Evolutionary conservation across 129 eudicot genomes (phyloP).

Genomic region (Helianthus tuberosus): DNA sequence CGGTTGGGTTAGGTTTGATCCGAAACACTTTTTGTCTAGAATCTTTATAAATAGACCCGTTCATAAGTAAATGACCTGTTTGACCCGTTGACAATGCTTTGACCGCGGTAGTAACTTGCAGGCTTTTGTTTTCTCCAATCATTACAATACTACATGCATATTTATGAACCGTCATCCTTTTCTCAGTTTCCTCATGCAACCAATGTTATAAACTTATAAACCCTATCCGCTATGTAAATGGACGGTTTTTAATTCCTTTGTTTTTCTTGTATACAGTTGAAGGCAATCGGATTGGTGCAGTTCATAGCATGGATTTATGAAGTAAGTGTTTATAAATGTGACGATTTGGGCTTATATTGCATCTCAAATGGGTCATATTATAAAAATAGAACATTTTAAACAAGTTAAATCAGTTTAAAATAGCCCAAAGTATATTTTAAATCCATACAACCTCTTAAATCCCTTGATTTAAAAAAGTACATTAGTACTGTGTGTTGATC

Average conservation of each 20-base stretch:
- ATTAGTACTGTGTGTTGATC: neutral
- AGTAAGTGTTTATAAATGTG: slow-evolving; percentile 52
- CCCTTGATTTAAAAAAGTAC: neutral
- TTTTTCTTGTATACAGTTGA: slow-evolving; percentile 58
- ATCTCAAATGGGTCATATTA: neutral
- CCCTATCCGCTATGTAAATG: too few species aligned
- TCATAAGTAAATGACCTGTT: neutral
- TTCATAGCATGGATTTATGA: slow-evolving; percentile 89
- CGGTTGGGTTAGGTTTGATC: too few species aligned
- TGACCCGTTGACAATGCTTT: neutral
- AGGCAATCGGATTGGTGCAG: slow-evolving; percentile 80
- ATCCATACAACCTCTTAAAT: neutral
- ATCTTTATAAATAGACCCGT: neutral
- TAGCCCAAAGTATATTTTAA: neutral
- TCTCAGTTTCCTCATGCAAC: too few species aligned
- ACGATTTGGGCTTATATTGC: neutral
- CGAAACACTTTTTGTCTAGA: too few species aligned
- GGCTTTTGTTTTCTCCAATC: neutral
- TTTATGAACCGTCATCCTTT: too few species aligned
- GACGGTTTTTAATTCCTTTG: neutral
- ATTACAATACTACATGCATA: neutral
- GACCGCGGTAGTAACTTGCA: neutral
- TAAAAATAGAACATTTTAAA: too few species aligned
- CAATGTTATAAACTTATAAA: too few species aligned
- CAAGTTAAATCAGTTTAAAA: neutral